These are phyloP conservation scores for Macadamia tetraphylla DNA, from an alignment of 164 flowering plant species.

Conservation along the genomic window DNA sequence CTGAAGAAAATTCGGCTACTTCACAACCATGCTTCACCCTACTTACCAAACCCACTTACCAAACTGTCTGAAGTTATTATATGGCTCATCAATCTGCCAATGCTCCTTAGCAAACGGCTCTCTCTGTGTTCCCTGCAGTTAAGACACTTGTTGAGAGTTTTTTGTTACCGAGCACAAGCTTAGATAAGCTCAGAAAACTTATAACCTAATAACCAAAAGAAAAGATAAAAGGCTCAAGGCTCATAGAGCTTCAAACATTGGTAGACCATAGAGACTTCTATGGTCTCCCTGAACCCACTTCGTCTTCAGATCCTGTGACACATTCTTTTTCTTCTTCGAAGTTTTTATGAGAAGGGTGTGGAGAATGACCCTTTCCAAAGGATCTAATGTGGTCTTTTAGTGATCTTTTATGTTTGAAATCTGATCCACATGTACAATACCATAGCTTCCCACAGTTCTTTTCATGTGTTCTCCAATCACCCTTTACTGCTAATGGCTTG, in stretches of 20 bases:
- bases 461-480: slow-evolving; percentile 16
- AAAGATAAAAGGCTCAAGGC: background rate
- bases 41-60: slow-evolving; percentile 9
- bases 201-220: background rate
- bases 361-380: slow-evolving; percentile 18
- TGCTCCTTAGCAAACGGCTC: slow-evolving; percentile 66
- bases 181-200: slow-evolving; percentile 14
- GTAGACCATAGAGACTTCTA: background rate
- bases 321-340: slow-evolving; percentile 1
- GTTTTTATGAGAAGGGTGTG: slow-evolving; percentile 46
- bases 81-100: slow-evolving; percentile 22
- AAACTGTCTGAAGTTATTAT: slow-evolving; percentile 15
- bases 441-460: slow-evolving; percentile 14
- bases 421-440: slow-evolving; percentile 14
- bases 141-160: slow-evolving; percentile 30
- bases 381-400: slow-evolving; percentile 9
- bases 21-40: slow-evolving; percentile 30
- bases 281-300: slow-evolving; percentile 11
- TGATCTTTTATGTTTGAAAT: slow-evolving; percentile 14
- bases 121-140: slow-evolving; percentile 21
- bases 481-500: slow-evolving; percentile 11
- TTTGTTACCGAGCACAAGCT: slow-evolving; percentile 74
- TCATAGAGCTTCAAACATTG: background rate
- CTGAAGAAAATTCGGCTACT: slow-evolving; percentile 61
- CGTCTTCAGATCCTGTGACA: slow-evolving; percentile 2